These are phyloP conservation scores for Phlebiopsis gigantea DNA, from an alignment of 768 basidiomycete genomes.

Conservation along the genomic window DNA sequence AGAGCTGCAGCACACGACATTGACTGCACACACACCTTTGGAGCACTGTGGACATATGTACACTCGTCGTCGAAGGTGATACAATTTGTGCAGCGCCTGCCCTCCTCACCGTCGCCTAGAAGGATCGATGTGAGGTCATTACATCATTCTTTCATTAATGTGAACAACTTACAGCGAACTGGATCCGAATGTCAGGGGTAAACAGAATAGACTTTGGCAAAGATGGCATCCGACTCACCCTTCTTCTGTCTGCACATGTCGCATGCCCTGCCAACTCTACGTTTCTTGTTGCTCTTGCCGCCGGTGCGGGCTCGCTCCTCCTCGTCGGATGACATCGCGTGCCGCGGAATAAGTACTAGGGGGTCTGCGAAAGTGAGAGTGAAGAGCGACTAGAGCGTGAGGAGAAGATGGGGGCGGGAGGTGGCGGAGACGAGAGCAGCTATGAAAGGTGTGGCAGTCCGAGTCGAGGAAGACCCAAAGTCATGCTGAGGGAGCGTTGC, in stretches of 20 bases:
- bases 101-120: slow-evolving; percentile 7
- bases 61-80: slow-evolving; percentile 2
- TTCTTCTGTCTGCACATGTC: slow-evolving; percentile 12
- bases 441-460: not conserved
- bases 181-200: not conserved
- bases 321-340: slow-evolving; percentile 7
- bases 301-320: not conserved
- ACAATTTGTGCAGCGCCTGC: slow-evolving; percentile 7
- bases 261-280: slow-evolving; percentile 6
- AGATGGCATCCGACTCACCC: not conserved
- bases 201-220: not conserved
- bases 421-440: not conserved
- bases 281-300: slow-evolving; percentile 5
- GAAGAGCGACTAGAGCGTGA: not conserved
- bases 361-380: not conserved
- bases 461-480: not conserved
- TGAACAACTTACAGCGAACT: slow-evolving; percentile 1
- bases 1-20: too few species aligned
- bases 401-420: not conserved
- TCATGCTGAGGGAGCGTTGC: not conserved
- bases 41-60: slow-evolving; percentile 5
- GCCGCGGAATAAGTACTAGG: not conserved
- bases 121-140: not conserved
- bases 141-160: not conserved
- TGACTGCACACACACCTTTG: not conserved